Base-by-base conservation (phyloP, 805 yeast species). In the Hanseniaspora valbyensis region DNA sequence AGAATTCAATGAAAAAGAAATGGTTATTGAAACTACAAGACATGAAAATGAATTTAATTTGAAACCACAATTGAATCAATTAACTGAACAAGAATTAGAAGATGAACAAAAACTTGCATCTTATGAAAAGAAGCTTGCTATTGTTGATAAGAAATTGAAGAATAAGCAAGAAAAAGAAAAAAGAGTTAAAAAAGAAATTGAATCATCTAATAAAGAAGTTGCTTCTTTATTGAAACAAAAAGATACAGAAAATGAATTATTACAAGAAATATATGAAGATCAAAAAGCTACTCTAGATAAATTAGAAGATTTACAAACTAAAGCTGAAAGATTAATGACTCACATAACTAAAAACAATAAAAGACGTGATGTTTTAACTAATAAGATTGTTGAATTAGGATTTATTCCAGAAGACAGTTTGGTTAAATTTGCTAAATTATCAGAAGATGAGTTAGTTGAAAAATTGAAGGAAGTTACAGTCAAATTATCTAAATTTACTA, bases 341-440 rank as follows among this genome's bases (percentile, higher is more conserved):
- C 81, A 76, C 58, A 83, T 79, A 55, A 70, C 83, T 1, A 61
- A 81, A 4, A 65, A 86, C 44, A 60, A 68, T 3, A 67, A 71
- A 39, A 73, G 95, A 55, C 73, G 84, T 53, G 85, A 82, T 44
- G 94, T 84, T 55, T 64, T 85, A 22, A 81, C 79, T 55, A 76
- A 73, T 53, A 83, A 77, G 59, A 80, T 88, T 28, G 72, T 89
- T 54, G 95, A 84, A 38, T 66, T 89, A 37, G 96, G 96, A n/a
- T 84, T 83, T 3, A 69, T 90, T 16, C 90, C 96, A 0, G 96
- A 88, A 58, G 88, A 84, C 49, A 88, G 92, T 0, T 79, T 85
- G 56, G 71, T 71, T 13, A 60, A 65, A 30, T 76, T 71, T 58
- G 72, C 70, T 32, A 62, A 66, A 32, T 57, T 68, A 18, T 60